phyloP scores from a whole-genome alignment of 352 stramenopile species.

The Peronospora destructor region DNA sequence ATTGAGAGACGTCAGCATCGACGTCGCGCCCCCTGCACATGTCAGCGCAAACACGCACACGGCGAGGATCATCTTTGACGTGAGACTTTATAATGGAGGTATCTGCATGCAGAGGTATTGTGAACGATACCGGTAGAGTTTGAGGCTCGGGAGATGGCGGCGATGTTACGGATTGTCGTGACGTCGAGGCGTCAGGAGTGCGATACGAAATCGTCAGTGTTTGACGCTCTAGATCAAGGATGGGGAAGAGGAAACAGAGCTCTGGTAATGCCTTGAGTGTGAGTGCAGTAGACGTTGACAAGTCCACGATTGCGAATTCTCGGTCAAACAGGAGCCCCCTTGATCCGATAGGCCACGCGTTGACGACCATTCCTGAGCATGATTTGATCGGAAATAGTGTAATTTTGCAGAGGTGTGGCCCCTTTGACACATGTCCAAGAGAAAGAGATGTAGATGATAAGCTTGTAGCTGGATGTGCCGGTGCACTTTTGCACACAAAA shows the following conservation, averaged over 20 bases:
- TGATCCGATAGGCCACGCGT: slow-evolving; percentile 50
- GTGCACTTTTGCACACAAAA: slow-evolving; percentile 39
- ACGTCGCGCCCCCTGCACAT: slow-evolving; percentile 49
- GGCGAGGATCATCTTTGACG: slow-evolving; percentile 19
- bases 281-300: slow-evolving; percentile 35
- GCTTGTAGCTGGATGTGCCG: background rate
- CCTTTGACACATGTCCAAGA: background rate
- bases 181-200: slow-evolving; percentile 1
- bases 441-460: background rate
- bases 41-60: slow-evolving; percentile 48
- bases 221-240: slow-evolving; percentile 50
- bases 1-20: slow-evolving; percentile 42
- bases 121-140: slow-evolving; percentile 17
- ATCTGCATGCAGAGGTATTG: slow-evolving; percentile 32
- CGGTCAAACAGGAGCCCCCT: slow-evolving; percentile 61
- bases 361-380: slow-evolving; percentile 49
- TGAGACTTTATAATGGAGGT: slow-evolving; percentile 14
- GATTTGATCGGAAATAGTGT: slow-evolving; percentile 77
- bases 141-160: slow-evolving; percentile 5
- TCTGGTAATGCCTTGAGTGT: slow-evolving; percentile 53
- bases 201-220: slow-evolving; percentile 47
- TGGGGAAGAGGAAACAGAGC: slow-evolving; percentile 54
- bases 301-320: slow-evolving; percentile 71
- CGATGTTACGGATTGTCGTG: slow-evolving; percentile 1
- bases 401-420: slow-evolving; percentile 41